Evolutionary conservation across 2,329 filamentous ascomycete genomes (phyloP), one percentile per base, ranked within the genome.

Genomic region (Fusarium staphyleae): DNA sequence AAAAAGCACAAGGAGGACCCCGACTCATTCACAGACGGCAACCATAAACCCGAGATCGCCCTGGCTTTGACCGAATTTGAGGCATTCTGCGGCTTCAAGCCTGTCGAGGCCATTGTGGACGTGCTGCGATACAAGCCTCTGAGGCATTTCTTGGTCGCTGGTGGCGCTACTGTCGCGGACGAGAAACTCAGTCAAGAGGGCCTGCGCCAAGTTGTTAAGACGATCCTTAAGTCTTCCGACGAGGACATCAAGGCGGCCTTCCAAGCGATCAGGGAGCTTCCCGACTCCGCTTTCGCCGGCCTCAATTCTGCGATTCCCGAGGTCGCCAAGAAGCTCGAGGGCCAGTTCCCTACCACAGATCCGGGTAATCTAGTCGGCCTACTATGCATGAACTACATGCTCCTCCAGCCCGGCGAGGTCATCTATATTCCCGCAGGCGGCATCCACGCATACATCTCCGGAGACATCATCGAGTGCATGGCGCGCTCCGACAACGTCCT

Each of bases 1-100:
- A 79, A 85, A 63, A 78, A 91, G 2, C 87, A 91, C 72, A 69
- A 80, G 47, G 70, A 84, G 59, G 79, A 90, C 47, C 87, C 88
- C 0, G 72, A 83, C 3, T 81, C 84, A 51, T 92, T 89, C 70
- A 83, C 82, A 1, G 88, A 93, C 60, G 75, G 82, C 3, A 92
- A 92, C 70, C 88, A 92, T 77, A 92, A 92, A 73, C 89, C 89
- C 1, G 89, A 93, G 68, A 92, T 93, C 46, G 88, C 89, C 1
- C 76, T 93, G 1, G 88, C 89, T 0, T 74, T 92, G 1, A 79
- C 81, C 11, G 82, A 85, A 16, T 92, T 93, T 64, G 88, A 92
- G 70, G 85, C 88, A 0, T 92, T 93, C 63, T 87, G 85, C 9
- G 89, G 89, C 5, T 92, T 87, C 76, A 91, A 90, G 67, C 84